Percentiles rank a stretch among this genome's conserved stretches.
phyloP scores from a whole-genome alignment of 306 rosid species.

The Rubus idaeus region DNA sequence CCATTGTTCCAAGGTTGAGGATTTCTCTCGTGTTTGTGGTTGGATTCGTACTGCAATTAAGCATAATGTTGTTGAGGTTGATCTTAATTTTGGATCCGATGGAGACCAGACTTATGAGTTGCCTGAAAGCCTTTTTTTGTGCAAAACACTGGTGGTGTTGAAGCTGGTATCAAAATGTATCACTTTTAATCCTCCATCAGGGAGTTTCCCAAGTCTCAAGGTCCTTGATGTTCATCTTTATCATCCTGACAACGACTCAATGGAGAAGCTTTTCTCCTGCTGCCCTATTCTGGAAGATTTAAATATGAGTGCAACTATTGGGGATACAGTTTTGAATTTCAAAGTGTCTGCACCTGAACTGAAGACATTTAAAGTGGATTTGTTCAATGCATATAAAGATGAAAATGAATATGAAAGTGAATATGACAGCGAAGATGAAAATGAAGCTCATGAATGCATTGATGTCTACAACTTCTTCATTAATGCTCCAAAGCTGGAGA shows the following conservation, averaged over 20 bases:
- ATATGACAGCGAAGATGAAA: neutral
- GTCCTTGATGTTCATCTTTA: neutral
- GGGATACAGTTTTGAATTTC: neutral
- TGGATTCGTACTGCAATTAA: neutral
- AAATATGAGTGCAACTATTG: neutral
- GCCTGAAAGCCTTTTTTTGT: neutral
- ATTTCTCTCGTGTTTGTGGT: neutral
- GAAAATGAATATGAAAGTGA: neutral
- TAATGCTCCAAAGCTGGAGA: conserved; percentile 5
- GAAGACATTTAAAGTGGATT: neutral
- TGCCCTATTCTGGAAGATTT: neutral
- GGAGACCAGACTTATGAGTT: neutral
- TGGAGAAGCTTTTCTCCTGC: conserved; percentile 5
- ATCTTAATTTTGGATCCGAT: neutral
- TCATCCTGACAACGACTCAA: neutral
- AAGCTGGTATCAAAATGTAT: neutral
- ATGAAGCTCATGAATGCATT: neutral
- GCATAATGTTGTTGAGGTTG: neutral
- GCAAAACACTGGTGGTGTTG: neutral
- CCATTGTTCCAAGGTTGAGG: neutral
- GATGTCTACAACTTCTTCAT: conserved; percentile 5
- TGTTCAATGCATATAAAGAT: neutral
- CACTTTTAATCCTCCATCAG: neutral
- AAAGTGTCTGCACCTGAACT: neutral
- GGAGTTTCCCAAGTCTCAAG: neutral